phyloP scores from a whole-genome alignment of 306 rosid genomes.

The Benincasa hispida region DNA sequence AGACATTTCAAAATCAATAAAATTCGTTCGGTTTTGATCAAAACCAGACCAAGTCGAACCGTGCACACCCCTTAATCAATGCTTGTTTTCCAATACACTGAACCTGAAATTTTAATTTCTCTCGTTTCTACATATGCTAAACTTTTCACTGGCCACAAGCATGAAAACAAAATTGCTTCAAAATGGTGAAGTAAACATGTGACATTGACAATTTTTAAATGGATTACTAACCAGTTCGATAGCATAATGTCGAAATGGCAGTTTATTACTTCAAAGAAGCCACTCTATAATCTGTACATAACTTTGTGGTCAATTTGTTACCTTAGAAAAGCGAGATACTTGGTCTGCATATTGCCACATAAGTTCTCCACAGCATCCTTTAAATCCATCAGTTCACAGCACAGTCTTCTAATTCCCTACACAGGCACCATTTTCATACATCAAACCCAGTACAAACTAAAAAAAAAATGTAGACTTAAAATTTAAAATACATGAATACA shows the following conservation, averaged over 20 bases:
- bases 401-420: slow-evolving; percentile 94
- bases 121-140: not conserved
- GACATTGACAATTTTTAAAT: not conserved
- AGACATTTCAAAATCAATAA: no score
- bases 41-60: no score
- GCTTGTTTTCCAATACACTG: not conserved
- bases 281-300: not conserved
- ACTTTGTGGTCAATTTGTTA: slow-evolving; percentile 9
- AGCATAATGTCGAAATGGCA: not conserved
- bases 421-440: not conserved
- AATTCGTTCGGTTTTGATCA: no score
- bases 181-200: not conserved
- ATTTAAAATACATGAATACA: not conserved
- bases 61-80: not conserved
- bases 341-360: slow-evolving; percentile 80
- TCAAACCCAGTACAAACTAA: not conserved
- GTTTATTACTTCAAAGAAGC: not conserved
- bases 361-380: slow-evolving; percentile 94
- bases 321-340: slow-evolving; percentile 93
- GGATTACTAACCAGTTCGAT: not conserved
- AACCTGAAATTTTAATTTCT: not conserved
- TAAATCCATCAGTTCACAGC: slow-evolving; percentile 85
- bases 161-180: not conserved
- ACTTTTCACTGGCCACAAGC: not conserved
- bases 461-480: not conserved